A percentile compares a stretch with the other conserved stretches of the same genome.
phyloP scores from a whole-genome alignment of 2,329 filamentous ascomycete species.

The Periglandula ipomoeae region DNA sequence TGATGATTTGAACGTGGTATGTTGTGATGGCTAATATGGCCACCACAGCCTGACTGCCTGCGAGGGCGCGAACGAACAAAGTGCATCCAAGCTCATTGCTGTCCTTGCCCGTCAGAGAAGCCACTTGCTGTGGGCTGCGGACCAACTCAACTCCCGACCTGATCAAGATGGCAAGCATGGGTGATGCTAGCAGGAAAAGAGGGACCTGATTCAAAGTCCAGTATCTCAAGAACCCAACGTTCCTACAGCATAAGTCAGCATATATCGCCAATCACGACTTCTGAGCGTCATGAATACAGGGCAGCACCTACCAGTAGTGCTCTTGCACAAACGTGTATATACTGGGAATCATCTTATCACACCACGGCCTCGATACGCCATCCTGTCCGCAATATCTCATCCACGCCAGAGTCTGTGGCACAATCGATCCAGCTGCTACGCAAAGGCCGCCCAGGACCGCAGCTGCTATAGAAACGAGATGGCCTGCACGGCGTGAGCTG shows the following conservation, averaged over 20 bases:
- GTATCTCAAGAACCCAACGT: conserved; percentile 78
- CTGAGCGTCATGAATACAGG: neutral
- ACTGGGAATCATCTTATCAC: conserved; percentile 61
- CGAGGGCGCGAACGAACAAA: conserved; percentile 46
- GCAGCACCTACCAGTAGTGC: conserved; percentile 70
- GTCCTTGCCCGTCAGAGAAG: neutral
- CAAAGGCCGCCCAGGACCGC: conserved; percentile 58
- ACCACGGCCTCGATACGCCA: conserved; percentile 58
- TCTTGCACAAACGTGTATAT: conserved; percentile 87
- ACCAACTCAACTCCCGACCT: conserved; percentile 45
- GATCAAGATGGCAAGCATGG: conserved; percentile 58
- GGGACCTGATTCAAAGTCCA: conserved; percentile 84
- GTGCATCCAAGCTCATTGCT: conserved; percentile 4
- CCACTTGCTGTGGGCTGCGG: conserved; percentile 11
- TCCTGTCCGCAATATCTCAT: conserved; percentile 50
- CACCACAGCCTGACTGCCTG: conserved; percentile 63
- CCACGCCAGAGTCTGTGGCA: conserved; percentile 72
- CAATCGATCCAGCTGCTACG: conserved; percentile 56
- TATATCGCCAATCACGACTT: neutral
- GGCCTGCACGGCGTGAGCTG: conserved; percentile 20
- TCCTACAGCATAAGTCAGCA: conserved; percentile 44
- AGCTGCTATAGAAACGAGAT: conserved; percentile 43
- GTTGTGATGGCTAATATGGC: conserved; percentile 62
- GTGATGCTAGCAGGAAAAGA: conserved; percentile 74
- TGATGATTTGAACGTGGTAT: conserved; percentile 93